A percentile compares a stretch with the other conserved stretches of the same genome.
phyloP scores from a whole-genome alignment of 2,329 filamentous ascomycete genomes.

The Scopulariopsis brevicaulis region DNA sequence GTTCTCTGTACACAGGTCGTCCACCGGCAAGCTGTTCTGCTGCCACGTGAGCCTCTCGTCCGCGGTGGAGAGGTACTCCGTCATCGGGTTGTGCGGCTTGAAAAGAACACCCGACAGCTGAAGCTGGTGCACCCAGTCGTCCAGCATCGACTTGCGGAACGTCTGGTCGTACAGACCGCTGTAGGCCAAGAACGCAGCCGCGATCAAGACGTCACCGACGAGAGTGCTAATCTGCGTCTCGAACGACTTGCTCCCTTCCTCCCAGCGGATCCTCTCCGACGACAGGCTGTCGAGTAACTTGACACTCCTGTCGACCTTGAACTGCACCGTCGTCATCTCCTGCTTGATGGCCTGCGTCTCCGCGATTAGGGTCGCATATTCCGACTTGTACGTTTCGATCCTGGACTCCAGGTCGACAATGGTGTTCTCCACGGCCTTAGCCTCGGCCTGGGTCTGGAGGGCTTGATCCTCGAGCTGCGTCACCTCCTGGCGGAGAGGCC shows the following conservation, averaged over 20 bases:
- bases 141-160: slow-evolving; percentile 94
- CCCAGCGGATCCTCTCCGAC: slow-evolving; percentile 88
- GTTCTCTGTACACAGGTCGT: slow-evolving; percentile 97
- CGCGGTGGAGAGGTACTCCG: slow-evolving; percentile 91
- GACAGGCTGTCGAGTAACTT: slow-evolving; percentile 89
- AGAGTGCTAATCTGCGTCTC: slow-evolving; percentile 96
- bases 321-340: slow-evolving; percentile 93
- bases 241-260: slow-evolving; percentile 94
- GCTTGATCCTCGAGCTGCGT: slow-evolving; percentile 77
- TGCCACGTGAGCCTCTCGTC: slow-evolving; percentile 95
- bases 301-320: slow-evolving; percentile 95
- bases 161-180: slow-evolving; percentile 96
- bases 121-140: slow-evolving; percentile 93
- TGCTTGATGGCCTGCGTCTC: slow-evolving; percentile 95
- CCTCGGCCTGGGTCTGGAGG: slow-evolving; percentile 84
- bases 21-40: slow-evolving; percentile 82
- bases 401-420: slow-evolving; percentile 77
- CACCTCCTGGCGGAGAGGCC: slow-evolving; percentile 85
- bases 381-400: slow-evolving; percentile 89
- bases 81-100: slow-evolving; percentile 89
- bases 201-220: slow-evolving; percentile 88
- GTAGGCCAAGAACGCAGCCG: slow-evolving; percentile 95
- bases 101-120: slow-evolving; percentile 85
- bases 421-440: slow-evolving; percentile 80
- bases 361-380: slow-evolving; percentile 92